Base-by-base conservation (phyloP, 176 grass and related monocot genomes). In the Rhipidocladum racemiflorum region DNA sequence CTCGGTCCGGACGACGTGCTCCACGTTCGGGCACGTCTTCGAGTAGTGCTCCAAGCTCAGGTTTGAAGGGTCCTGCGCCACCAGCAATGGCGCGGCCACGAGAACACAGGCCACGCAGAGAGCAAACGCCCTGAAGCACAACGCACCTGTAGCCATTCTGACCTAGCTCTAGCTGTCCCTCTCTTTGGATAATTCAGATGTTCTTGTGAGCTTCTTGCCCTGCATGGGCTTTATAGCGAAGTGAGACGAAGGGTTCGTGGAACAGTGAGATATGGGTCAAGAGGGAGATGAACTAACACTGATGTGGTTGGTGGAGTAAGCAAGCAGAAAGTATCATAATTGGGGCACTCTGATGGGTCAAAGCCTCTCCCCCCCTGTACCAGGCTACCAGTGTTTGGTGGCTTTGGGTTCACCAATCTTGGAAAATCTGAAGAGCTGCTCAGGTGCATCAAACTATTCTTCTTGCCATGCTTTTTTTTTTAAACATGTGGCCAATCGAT, bases 11-110 rank as follows among this genome's bases (percentile, higher is more conserved):
- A 99, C 89, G n/a, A 99, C 85, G 10, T 95, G 81, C 74, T 91
- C 73, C 44, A 64, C 90, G 0, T 70, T 81, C 0, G 92, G 96
- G 68, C 96, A 99, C 3, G 96, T 91, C 90, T 99, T 93, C 9
- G 89, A 72, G 72, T 99, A 99, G 79, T 95, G 89, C 23, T 90
- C 72, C 69, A 99, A 76, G 85, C 90, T 95, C 91, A 99, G 82
- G 40, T 68, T 80, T 1, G 91, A 91, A 35, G 81, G 79, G 42
- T 91, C 92, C 62, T 93, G 92, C 18, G 96, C 90, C 43, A 76
- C 39, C 18, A 72, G 73, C 68, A 51, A 43, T 10, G 32, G 82
- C 59, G 76, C 39, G 5, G 60, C 62, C 38, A 78, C 54, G 21
- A 88, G 34, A 65, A 92, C 25, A 64, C 62, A 78, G 42, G 77